Base-by-base conservation (phyloP, 768 basidiomycete genomes). In the Lactarius tabidus region DNA sequence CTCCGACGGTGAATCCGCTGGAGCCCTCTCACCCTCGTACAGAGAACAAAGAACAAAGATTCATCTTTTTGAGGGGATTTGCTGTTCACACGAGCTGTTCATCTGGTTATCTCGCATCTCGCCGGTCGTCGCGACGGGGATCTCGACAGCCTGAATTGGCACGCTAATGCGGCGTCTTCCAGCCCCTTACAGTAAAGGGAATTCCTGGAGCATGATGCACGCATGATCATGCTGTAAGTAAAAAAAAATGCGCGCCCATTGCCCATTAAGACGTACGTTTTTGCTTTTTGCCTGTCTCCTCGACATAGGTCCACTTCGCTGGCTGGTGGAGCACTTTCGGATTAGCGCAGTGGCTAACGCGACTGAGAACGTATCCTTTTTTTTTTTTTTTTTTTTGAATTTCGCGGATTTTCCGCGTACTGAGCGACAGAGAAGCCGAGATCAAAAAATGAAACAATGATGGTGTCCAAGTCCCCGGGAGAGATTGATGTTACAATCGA, bases 21-120 rank as follows among this genome's bases (percentile, higher is more conserved):
- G 3, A 10, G 9, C n/a, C 43, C 43, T 23, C 20, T 57, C 55
- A 23, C 23, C 35, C 10, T 39, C 20, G 23, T 15, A 10, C 2
- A 8, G 2, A 57, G 10, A 26, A 39, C 29, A 59, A 28, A 51
- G 28, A 53, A 39, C 51, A 31, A 60, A 14, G 36, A 31, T n/a
- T 3, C 26, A 18, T 31, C 23, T 61, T 9, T 51, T 1, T 17
- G 2, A 26, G 23, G 48, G 26, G 26, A 8, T 26, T n/a, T 51
- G 12, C 14, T 51, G 2, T 51, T 61, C 60, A 39, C 60, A 61
- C 60, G 60, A 41, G 36, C 17, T 8, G 15, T 53, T 53, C 28
- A 14, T 38, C 3, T 36, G 35, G 26, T 51, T 31, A 23, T 57
- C 38, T 18, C 36, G 7, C n/a, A 51, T 26, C 45, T n/a, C 45